Evolutionary conservation across 331 rosid genomes (phyloP), one percentile per base, ranked within the genome.

Genomic region (Rosa hybrid): DNA sequence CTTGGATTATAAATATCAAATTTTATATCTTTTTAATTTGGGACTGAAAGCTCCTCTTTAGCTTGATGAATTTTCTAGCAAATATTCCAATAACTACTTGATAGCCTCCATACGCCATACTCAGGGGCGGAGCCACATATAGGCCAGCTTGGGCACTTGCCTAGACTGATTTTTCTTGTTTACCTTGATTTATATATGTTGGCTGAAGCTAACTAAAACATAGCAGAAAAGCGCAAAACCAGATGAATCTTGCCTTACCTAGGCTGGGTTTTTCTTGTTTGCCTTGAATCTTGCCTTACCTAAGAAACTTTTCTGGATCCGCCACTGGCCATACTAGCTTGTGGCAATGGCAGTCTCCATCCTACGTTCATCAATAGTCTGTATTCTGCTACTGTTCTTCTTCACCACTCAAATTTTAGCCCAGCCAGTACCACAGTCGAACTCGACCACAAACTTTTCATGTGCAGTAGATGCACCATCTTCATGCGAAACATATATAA

Each of bases 401-500:
- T 75, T 81, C 76, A 71, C 82, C 75, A 62, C 81, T 64, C 81
- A 30, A 13, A 49, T 86, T 42, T 49, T 76, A 68, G 89, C 82
- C 84, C 91, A 90, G 82, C 71, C 88, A 4, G 75, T 65, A 48
- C 77, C 77, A 39, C 76, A 51, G 7, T 39, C 13, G n/a, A 75
- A 73, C 44, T 57, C 49, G n/a, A 70, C 23, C 73, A 34, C 86
- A 38, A 72, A 51, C 72, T 87, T 89, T 75, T 62, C 90, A 75
- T 86, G 91, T 82, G 79, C 88, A 4, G 76, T 65, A 4, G 83
- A 86, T 79, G 74, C 90, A 68, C 82, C 82, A 38, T 59, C 91
- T 78, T 77, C 89, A 0, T 94, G 98, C 76, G 72, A 86, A 21
- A 75, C 97, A 0, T 94, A 94, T 49, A 93, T 89, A 17, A 65